Base-by-base conservation (phyloP, 176 grass and related monocot species). In the Aegilops sharonensis region DNA sequence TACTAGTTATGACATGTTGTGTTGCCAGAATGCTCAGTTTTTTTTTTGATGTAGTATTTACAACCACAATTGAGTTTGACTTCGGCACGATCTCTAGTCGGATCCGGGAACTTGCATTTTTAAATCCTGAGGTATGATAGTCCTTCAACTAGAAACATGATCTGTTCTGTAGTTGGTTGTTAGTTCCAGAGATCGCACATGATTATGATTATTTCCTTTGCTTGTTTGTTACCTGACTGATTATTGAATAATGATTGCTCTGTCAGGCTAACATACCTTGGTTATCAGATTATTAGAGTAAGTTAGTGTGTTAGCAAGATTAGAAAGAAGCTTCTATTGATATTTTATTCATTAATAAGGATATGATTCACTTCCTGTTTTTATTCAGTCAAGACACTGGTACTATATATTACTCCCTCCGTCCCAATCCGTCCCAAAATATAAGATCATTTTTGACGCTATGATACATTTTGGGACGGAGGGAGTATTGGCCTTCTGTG, bases 41-140 rank as follows among this genome's bases (percentile, higher is more conserved):
- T 68, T 67, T 12, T 92, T 88, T 20, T 24, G 62, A 85, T 87
- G 87, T 84, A 98, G 97, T 98, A 82, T 98, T 98, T 85, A 96
- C 97, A 32, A 95, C 94, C 64, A 88, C 90, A 7, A 94, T 93
- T 45, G 67, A 83, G 11, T 95, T 95, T 71, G 97, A 98, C 70
- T 94, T 91, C 82, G 88, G 91, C 78, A 98, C 92, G 77, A 98
- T 98, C 56, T 94, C 97, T 78, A 82, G 97, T 75, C 92, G 97
- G 52, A 95, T 96, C 73, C 87, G 94, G 78, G 97, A 98, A 83
- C 94, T 98, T 86, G 97, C 97, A 60, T 98, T 98, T 86, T 89
- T 98, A 78, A 98, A 98, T 89, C 94, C 97, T 65, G 87, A 91
- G 93, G 97, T 98, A 92, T 63, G 76, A 24, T 73, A 64, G 74